Evolutionary conservation across 2,329 filamentous ascomycete species (phyloP).

Genomic region (Apiospora aurea): DNA sequence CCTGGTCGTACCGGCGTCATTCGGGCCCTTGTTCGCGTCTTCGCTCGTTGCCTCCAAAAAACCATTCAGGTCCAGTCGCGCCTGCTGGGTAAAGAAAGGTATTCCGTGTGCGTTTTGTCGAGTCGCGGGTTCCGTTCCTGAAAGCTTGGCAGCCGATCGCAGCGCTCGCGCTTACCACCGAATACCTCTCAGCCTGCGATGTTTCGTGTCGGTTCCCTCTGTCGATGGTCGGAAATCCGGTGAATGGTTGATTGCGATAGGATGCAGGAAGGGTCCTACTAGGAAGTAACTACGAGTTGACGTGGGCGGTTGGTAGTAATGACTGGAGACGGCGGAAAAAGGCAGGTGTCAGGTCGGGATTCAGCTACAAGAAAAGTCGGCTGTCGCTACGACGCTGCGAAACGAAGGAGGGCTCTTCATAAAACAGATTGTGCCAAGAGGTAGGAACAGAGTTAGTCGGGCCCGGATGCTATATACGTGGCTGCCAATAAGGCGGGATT

Average conservation of each 20-base stretch:
- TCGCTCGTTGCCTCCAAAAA: neutral
- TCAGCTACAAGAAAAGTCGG: neutral
- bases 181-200: neutral
- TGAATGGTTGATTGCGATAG: neutral
- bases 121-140: neutral
- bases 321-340: neutral
- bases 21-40: neutral
- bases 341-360: neutral
- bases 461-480: constrained; percentile 8
- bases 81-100: neutral
- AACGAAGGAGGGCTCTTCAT: constrained; percentile 10
- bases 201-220: neutral
- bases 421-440: constrained; percentile 17
- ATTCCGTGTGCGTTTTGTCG: neutral
- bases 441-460: neutral
- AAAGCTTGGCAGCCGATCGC: neutral
- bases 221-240: neutral
- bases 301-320: neutral
- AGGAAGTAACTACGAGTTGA: neutral
- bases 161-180: constrained; percentile 6
- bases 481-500: neutral
- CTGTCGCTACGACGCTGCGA: constrained; percentile 9
- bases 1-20: neutral
- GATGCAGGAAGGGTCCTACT: neutral
- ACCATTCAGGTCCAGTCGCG: neutral